Evolutionary conservation across 345 rosid species (phyloP).

Genomic region (Eucalyptus sp.): DNA sequence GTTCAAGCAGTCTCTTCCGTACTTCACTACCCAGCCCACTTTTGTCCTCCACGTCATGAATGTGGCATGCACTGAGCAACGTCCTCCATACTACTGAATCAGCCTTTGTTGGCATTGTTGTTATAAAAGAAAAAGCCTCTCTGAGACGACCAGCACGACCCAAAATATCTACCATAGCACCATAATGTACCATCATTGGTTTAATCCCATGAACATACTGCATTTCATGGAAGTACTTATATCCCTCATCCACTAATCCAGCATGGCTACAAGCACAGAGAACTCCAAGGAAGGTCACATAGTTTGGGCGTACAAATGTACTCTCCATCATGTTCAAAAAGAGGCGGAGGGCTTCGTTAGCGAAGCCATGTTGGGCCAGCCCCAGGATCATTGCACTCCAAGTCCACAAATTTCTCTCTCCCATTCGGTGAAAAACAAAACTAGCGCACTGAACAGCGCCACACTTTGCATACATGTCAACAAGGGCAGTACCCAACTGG

Average conservation of each 20-base stretch:
- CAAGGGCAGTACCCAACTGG: slow-evolving; percentile 73
- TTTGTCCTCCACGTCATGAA: slow-evolving; percentile 26
- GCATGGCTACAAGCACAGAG: slow-evolving; percentile 78
- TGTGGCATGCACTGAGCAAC: slow-evolving; percentile 50
- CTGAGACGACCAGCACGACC: slow-evolving; percentile 62
- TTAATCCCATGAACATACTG: slow-evolving; percentile 50
- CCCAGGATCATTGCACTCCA: slow-evolving; percentile 96
- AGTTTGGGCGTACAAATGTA: slow-evolving; percentile 43
- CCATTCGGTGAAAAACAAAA: slow-evolving; percentile 38
- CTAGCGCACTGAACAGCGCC: slow-evolving; percentile 43
- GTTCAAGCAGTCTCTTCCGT: slow-evolving; percentile 41
- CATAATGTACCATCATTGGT: slow-evolving; percentile 62
- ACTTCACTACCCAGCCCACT: slow-evolving; percentile 36
- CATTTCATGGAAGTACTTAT: slow-evolving; percentile 54
- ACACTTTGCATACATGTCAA: slow-evolving; percentile 69
- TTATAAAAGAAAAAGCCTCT: slow-evolving; percentile 51
- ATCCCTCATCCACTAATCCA: slow-evolving; percentile 63
- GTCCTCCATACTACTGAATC: slow-evolving; percentile 67
- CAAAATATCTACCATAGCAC: slow-evolving; percentile 69
- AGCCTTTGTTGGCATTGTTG: slow-evolving; percentile 38
- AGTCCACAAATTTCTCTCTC: slow-evolving; percentile 67
- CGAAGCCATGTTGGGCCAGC: slow-evolving; percentile 66
- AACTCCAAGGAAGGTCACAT: slow-evolving; percentile 80
- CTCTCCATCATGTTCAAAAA: slow-evolving; percentile 35
- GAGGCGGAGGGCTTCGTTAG: slow-evolving; percentile 44